Percentiles rank a stretch among this genome's conserved stretches.
Evolutionary conservation across 2,329 filamentous ascomycete species (phyloP).

Genomic region (Fusarium sp.): DNA sequence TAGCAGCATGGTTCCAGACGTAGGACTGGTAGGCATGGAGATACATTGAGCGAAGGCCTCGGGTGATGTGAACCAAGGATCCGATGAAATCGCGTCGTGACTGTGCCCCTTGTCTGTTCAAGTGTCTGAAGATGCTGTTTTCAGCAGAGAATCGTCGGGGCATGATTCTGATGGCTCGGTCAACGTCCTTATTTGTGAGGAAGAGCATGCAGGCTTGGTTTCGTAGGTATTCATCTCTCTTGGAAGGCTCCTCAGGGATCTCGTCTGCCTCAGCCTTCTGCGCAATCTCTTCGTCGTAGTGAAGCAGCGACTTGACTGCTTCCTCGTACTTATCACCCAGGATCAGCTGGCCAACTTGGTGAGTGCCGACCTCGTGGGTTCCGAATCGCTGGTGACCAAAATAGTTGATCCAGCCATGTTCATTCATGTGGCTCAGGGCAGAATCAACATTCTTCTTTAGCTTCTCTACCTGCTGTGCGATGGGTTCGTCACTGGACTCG

Average conservation of each 20-base stretch:
- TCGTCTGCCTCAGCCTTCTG: slow-evolving; percentile 55
- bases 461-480: slow-evolving; percentile 47
- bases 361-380: slow-evolving; percentile 85
- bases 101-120: slow-evolving; percentile 62
- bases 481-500: slow-evolving; percentile 45
- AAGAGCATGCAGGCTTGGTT: slow-evolving; percentile 83
- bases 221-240: slow-evolving; percentile 80
- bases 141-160: slow-evolving; percentile 88
- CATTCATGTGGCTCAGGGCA: slow-evolving; percentile 73
- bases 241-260: slow-evolving; percentile 61
- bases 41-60: slow-evolving; percentile 91
- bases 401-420: slow-evolving; percentile 94
- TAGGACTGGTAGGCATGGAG: slow-evolving; percentile 96
- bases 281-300: slow-evolving; percentile 73
- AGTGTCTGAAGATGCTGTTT: slow-evolving; percentile 78
- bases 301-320: slow-evolving; percentile 80
- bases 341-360: slow-evolving; percentile 85
- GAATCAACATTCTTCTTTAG: slow-evolving; percentile 58
- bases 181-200: slow-evolving; percentile 67
- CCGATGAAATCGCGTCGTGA: slow-evolving; percentile 79
- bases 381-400: slow-evolving; percentile 98
- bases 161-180: slow-evolving; percentile 72
- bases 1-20: slow-evolving; percentile 90
- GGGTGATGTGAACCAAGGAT: slow-evolving; percentile 81
- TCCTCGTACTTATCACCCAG: slow-evolving; percentile 83